Evolutionary conservation across 2,329 filamentous ascomycete species (phyloP), one percentile per base, ranked within the genome.

Genomic region (Xylariaceae sp.): DNA sequence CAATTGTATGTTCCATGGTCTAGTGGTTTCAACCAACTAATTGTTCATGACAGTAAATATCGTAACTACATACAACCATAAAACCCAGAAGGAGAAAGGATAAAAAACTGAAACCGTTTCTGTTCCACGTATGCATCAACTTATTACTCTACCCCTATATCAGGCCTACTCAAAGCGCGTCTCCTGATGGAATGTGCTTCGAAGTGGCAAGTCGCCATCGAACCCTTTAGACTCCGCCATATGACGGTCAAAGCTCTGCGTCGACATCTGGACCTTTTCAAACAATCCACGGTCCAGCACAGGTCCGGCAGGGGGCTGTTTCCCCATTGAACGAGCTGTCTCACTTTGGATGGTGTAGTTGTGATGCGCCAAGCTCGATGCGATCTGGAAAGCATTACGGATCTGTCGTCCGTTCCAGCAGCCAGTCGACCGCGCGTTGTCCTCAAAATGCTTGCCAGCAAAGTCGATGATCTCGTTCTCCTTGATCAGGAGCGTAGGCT

Each of bases 261-360:
- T 74, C 53, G 71, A 73, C 70, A 73, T 66, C 63, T 73, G 70
- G 9, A 74, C 71, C 64, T 73, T 73, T 45, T 73, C 69, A 28
- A 74, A 74, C 51, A 72, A 55, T 5, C 57, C 49, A 1, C 68
- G 65, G n/a, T 72, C 71, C 2, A 74, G 57, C 1, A 73, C 61
- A 0, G 71, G 71, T 2, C 65, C 71, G 0, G 63, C 60, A n/a
- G 71, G 68, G 0, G 65, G 63, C 19, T 64, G 59, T 57, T 71
- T 65, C 31, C 71, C 71, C 1, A 61, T 60, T 11, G 60, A 59
- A 9, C 60, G 63, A 6, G 70, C 70, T 14, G 57, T 41, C 18
- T 70, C 65, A 2, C 60, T 60, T 7, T 64, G 59, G 18, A 56
- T 59, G n/a, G 65, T 40, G 45, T 72, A 66, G 45, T 68, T 63